Base-by-base conservation (phyloP, 768 basidiomycete genomes). In the Leccinum truebloodii region DNA sequence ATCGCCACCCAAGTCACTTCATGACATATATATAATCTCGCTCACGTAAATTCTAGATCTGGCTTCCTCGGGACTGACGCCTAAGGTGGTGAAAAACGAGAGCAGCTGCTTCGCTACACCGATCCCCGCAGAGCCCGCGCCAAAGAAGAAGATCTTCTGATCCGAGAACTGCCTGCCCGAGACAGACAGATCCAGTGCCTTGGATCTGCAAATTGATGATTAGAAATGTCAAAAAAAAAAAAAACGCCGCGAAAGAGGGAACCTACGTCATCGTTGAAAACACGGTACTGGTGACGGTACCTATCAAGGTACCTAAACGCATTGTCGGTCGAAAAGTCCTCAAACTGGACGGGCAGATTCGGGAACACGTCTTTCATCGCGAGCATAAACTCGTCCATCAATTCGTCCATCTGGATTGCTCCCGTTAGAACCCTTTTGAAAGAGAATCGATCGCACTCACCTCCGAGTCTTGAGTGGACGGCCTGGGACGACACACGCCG, bases 351-450 rank as follows among this genome's bases (percentile, higher is more conserved):
- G 64, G 90, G 76, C 53, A 87, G 75, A 5, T 83, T 75, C 8
- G 89, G 89, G 73, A 88, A 90, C 16, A 83, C 81, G 32, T 83
- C 80, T 48, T 75, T 72, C 79, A 88, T 85, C 9, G 87, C 85
- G 14, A 76, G 71, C 86, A 92, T 90, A 73, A 92, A 90, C 63
- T 87, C 85, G 57, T 87, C 83, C 84, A 92, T 86, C 75, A 91
- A 90, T 44, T 75, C 85, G 48, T 86, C 84, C 80, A 88, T 87
- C 85, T 87, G 12, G 41, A 44, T 44, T 6, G 0, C n/a, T 57
- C 13, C 3, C 10, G 41, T 63, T 46, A 61, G 48, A n/a, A 8
- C 12, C 26, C 35, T 10, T 58, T 3, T 52, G 6, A 13, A 18
- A 32, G 10, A 22, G n/a, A 12, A 22, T 30, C 8, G 30, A 32